Evolutionary conservation across 345 rosid species (phyloP).

Genomic region (Pugionium dolabratum): DNA sequence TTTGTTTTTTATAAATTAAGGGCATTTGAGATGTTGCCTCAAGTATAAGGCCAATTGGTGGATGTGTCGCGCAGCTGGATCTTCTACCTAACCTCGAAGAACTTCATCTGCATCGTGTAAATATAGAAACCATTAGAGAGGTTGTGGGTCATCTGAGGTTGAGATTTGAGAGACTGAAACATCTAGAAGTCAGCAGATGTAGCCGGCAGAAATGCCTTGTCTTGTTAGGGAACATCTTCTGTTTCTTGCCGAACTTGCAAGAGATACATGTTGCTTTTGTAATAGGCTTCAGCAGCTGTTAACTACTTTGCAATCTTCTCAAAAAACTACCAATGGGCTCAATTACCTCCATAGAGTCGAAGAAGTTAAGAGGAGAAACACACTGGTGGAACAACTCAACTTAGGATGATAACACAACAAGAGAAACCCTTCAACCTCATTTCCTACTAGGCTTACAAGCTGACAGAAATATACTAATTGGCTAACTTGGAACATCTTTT

Average conservation of each 20-base stretch:
- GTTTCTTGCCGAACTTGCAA: slow-evolving; percentile 36
- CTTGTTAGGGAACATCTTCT: slow-evolving; percentile 38
- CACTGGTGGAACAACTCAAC: slow-evolving; percentile 44
- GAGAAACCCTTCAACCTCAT: slow-evolving; percentile 32
- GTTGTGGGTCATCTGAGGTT: slow-evolving; percentile 39
- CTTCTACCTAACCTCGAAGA: slow-evolving; percentile 45
- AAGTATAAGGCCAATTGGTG: slow-evolving; percentile 31
- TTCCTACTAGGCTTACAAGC: neutral
- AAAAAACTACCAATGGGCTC: slow-evolving; percentile 35
- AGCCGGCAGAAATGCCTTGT: slow-evolving; percentile 39
- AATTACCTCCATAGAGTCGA: slow-evolving; percentile 15
- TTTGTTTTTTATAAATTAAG: too few species aligned
- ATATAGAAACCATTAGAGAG: slow-evolving; percentile 37
- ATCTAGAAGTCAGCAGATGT: slow-evolving; percentile 41
- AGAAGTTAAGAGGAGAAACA: slow-evolving; percentile 42
- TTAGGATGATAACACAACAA: slow-evolving; percentile 30
- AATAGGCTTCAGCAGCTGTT: slow-evolving; percentile 37
- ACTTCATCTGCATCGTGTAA: slow-evolving; percentile 42
- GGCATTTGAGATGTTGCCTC: too few species aligned
- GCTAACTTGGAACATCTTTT: neutral
- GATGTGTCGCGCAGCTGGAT: slow-evolving; percentile 42
- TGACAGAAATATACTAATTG: neutral
- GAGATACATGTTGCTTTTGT: slow-evolving; percentile 44
- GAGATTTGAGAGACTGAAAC: slow-evolving; percentile 33
- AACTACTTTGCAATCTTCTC: slow-evolving; percentile 27